Conservation (phyloP, 305 asterid genomes). For the Solanum hybrid region DNA sequence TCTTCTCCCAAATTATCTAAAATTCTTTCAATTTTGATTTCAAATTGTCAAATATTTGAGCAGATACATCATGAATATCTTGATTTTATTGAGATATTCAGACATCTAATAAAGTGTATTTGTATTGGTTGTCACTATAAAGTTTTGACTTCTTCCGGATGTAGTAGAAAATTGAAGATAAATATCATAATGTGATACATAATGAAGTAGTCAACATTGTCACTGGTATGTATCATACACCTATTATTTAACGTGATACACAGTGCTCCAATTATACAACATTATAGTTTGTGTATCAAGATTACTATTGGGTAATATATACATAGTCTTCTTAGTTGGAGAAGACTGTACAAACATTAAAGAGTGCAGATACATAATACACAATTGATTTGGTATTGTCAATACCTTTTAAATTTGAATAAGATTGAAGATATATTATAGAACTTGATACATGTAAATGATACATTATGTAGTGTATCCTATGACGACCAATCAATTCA, state of each 20-base stretch:
- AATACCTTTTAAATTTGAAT: not conserved
- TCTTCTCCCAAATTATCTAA: not conserved
- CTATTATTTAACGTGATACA: not conserved
- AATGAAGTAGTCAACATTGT: not conserved
- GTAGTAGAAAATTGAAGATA: not conserved
- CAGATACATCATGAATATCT: not conserved
- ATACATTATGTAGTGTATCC: not conserved
- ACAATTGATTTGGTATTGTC: too few species aligned
- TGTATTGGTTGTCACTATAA: not conserved
- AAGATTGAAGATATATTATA: too few species aligned
- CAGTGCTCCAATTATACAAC: not conserved
- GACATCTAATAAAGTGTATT: not conserved
- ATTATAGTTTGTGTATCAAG: not conserved
- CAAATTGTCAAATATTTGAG: not conserved
- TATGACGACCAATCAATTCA: too few species aligned
- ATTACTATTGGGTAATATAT: not conserved
- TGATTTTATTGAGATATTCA: too few species aligned
- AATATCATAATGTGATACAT: not conserved
- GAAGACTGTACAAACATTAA: too few species aligned
- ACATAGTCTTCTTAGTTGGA: too few species aligned
- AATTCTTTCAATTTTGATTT: too few species aligned
- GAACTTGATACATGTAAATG: too few species aligned
- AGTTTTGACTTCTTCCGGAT: too few species aligned
- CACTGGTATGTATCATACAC: not conserved
- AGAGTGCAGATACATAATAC: too few species aligned